Percentiles rank a stretch among this genome's conserved stretches.
Conservation (phyloP, 768 basidiomycete species). For the Goffeauzyma gilvescens region DNA sequence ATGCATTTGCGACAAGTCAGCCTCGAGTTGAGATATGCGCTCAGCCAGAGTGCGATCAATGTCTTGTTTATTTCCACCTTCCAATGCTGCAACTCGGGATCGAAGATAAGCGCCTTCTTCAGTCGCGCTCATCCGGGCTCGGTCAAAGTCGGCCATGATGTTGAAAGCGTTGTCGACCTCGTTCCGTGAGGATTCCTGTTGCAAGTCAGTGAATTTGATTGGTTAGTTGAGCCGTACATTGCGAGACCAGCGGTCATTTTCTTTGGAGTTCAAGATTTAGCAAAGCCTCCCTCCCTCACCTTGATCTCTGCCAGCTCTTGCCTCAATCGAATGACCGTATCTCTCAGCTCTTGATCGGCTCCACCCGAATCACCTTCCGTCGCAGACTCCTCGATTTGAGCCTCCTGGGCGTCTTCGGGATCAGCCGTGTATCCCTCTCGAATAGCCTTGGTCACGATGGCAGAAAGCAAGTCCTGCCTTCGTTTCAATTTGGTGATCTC, state of each 20-base stretch:
- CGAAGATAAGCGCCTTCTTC: constrained; percentile 94
- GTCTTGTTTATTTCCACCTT: constrained; percentile 49
- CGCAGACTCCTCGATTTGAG: constrained; percentile 32
- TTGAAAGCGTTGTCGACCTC: too few relatives aligned
- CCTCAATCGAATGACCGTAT: constrained; percentile 52
- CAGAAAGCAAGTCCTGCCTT: constrained; percentile 70
- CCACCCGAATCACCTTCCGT: constrained; percentile 38
- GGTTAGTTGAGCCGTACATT: too few relatives aligned
- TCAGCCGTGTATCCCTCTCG: constrained; percentile 55
- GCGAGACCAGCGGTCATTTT: too few relatives aligned
- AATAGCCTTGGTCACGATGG: constrained; percentile 53
- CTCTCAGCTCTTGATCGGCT: constrained; percentile 37
- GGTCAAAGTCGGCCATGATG: too few relatives aligned
- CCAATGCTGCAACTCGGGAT: constrained; percentile 75
- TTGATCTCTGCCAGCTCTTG: constrained; percentile 70
- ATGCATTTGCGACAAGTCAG: not conserved
- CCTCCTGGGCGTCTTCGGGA: constrained; percentile 38
- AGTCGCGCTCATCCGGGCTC: too few relatives aligned
- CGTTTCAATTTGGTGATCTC: constrained; percentile 60
- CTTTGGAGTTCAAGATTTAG: too few relatives aligned
- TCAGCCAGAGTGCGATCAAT: constrained; percentile 55
- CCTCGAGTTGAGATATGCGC: constrained; percentile 51
- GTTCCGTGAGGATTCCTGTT: too few relatives aligned
- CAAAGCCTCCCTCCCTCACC: too few relatives aligned
- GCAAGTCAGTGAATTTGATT: too few relatives aligned